A percentile compares a stretch with the other conserved stretches of the same genome.
These are phyloP conservation scores for Tubosaeta sp. DNA, from an alignment of 768 basidiomycete species.

Conservation along the genomic window DNA sequence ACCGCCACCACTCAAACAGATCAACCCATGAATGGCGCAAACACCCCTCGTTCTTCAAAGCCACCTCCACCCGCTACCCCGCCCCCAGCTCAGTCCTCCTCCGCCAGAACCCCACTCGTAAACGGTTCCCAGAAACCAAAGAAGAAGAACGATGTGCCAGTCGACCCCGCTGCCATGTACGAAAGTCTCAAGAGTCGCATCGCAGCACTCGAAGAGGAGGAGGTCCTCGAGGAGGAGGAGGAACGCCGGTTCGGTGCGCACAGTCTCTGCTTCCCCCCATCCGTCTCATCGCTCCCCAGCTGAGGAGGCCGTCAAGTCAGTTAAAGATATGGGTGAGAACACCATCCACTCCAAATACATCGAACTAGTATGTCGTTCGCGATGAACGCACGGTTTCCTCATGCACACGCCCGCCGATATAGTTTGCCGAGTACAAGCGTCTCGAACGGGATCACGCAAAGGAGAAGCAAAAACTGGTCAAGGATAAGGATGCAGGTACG, in stretches of 20 bases:
- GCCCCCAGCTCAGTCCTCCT: conserved; percentile 39
- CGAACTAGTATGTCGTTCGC: conserved; percentile 61
- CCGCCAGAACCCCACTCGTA: conserved; percentile 29
- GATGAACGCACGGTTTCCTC: conserved; percentile 15
- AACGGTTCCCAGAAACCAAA: conserved; percentile 52
- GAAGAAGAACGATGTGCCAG: conserved; percentile 61
- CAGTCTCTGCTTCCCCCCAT: not conserved
- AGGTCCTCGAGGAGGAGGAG: conserved; percentile 83
- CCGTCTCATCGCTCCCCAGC: conserved; percentile 41
- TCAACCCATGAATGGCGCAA: conserved; percentile 47
- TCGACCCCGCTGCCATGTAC: conserved; percentile 84
- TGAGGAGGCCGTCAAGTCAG: conserved; percentile 83
- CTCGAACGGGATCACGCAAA: conserved; percentile 86
- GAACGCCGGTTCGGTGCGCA: conserved; percentile 70
- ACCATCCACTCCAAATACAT: conserved; percentile 84
- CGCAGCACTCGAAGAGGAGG: conserved; percentile 85
- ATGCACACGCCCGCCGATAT: conserved; percentile 22
- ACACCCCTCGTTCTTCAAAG: conserved; percentile 39
- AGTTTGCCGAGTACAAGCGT: conserved; percentile 89
- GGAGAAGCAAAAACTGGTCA: conserved; percentile 86
- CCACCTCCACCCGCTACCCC: conserved; percentile 57
- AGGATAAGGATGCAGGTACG: conserved; percentile 86
- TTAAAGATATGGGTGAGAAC: conserved; percentile 78
- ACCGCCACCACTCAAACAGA: conserved; percentile 7
- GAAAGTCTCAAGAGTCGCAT: conserved; percentile 86